phyloP scores from a whole-genome alignment of 306 rosid genomes.

The Ammopiptanthus mongolicus region DNA sequence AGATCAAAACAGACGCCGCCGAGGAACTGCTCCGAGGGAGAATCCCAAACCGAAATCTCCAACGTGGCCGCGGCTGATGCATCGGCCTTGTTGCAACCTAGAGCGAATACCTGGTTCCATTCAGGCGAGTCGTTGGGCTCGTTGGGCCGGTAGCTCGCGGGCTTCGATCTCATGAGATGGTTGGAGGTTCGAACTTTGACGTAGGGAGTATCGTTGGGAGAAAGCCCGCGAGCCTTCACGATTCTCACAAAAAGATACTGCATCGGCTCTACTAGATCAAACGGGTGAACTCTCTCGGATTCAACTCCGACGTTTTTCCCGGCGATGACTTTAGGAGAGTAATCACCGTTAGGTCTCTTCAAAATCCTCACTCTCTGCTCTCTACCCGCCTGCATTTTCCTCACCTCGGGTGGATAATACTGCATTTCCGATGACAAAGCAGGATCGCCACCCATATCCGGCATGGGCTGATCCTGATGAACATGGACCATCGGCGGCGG shows the following conservation, averaged over 20 bases:
- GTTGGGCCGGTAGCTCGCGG: constrained; percentile 46
- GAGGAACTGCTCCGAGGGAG: constrained; percentile 51
- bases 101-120: constrained; percentile 68
- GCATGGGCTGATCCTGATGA: constrained; percentile 33
- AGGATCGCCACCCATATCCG: constrained; percentile 27
- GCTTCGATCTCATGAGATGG: constrained; percentile 45
- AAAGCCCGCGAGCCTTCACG: constrained; percentile 68
- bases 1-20: constrained; percentile 75
- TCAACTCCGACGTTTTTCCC: constrained; percentile 25
- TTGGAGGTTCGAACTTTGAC: constrained; percentile 51
- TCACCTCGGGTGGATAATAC: constrained; percentile 44
- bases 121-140: constrained; percentile 76
- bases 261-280: constrained; percentile 88
- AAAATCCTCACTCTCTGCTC: constrained; percentile 55
- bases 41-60: constrained; percentile 73
- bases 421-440: constrained; percentile 31
- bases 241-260: constrained; percentile 68
- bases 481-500: constrained; percentile 56
- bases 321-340: constrained; percentile 57
- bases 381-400: constrained; percentile 59
- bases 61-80: constrained; percentile 36
- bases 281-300: constrained; percentile 64
- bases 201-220: constrained; percentile 46
- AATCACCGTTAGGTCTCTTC: constrained; percentile 60
- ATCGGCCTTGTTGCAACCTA: constrained; percentile 53